These are phyloP conservation scores for Phytophthora constricta DNA, from an alignment of 352 stramenopile species.

Conservation along the genomic window DNA sequence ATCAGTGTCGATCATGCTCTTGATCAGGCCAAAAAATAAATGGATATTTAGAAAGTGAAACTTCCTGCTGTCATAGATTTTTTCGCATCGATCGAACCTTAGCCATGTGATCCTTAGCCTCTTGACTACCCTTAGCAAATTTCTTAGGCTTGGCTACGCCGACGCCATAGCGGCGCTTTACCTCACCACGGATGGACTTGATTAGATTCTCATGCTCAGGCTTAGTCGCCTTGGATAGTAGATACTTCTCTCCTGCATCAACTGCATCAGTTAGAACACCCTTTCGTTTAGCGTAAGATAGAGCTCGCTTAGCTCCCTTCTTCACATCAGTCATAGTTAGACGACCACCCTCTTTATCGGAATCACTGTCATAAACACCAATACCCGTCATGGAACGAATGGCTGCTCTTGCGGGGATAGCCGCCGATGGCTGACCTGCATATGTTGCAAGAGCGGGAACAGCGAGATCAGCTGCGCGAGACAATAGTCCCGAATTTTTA, in stretches of 20 bases:
- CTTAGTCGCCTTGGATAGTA: not conserved
- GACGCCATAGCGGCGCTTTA: not conserved
- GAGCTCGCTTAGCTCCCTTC: not conserved
- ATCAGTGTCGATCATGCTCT: not conserved
- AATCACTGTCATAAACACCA: slow-evolving; percentile 7
- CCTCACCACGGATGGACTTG: too few species aligned
- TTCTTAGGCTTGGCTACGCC: not conserved
- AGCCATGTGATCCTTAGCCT: not conserved
- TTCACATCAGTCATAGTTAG: not conserved
- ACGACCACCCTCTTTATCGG: not conserved
- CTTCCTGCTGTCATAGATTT: too few species aligned
- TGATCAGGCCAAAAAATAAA: not conserved
- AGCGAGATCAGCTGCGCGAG: too few species aligned
- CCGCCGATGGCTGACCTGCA: not conserved
- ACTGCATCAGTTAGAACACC: not conserved
- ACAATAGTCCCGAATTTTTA: too few species aligned
- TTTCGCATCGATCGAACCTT: not conserved
- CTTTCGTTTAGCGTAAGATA: not conserved
- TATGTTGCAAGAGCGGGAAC: too few species aligned
- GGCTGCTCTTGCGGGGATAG: too few species aligned
- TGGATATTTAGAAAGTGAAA: too few species aligned
- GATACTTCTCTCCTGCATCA: not conserved
- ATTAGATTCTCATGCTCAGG: not conserved
- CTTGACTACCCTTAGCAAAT: not conserved
- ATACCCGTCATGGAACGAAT: too few species aligned